phyloP scores from a whole-genome alignment of 495 filamentous ascomycete genomes.

The Thozetella sp. region DNA sequence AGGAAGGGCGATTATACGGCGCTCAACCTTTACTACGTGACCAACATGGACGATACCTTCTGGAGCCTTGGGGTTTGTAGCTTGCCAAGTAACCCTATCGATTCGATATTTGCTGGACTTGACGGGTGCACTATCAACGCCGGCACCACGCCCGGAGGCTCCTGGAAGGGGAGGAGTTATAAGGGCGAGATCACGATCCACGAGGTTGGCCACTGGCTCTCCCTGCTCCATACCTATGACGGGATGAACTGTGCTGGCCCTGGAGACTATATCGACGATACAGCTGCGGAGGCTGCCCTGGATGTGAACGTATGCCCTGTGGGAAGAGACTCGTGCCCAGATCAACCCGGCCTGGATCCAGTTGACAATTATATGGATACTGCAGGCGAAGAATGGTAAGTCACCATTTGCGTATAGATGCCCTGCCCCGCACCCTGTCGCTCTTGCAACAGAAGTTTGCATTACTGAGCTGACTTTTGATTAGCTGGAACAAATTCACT shows the following conservation, averaged over 20 bases:
- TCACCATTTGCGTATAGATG: not conserved
- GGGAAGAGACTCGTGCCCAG: not conserved
- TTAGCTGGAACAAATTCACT: not conserved
- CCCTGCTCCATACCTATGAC: not conserved
- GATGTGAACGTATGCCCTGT: not conserved
- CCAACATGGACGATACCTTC: conserved; percentile 1
- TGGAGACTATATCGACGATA: not conserved
- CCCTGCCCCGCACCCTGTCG: not conserved
- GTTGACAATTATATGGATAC: not conserved
- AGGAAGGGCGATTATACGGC: not conserved
- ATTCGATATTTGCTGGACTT: not conserved
- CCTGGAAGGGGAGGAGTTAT: not conserved
- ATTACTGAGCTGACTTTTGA: not conserved
- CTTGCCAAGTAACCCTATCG: not conserved
- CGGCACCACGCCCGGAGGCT: not conserved
- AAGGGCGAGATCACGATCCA: not conserved
- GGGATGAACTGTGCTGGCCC: not conserved
- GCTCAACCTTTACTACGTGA: conserved; percentile 3
- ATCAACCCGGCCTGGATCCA: not conserved
- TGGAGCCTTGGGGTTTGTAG: not conserved
- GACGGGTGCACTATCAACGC: not conserved
- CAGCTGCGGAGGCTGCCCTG: not conserved
- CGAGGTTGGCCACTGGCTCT: not conserved
- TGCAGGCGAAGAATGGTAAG: not conserved
- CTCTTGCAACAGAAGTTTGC: not conserved